A percentile compares a stretch with the other conserved stretches of the same genome.
phyloP scores from a whole-genome alignment of 352 stramenopile species.

The Thalassiosira livingstoniorum region DNA sequence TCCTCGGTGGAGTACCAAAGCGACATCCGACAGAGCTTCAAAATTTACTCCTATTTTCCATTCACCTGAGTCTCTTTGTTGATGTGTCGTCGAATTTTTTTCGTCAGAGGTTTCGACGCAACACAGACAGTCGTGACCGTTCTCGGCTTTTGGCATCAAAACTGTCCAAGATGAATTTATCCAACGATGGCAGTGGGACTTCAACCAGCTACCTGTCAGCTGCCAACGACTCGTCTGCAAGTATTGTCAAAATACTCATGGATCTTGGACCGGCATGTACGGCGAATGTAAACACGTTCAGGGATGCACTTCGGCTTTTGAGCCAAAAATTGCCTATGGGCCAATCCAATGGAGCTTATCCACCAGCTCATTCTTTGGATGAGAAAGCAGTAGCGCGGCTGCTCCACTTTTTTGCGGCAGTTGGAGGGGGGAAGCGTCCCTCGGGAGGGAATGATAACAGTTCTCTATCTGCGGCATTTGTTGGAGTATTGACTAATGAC shows the following conservation, averaged over 20 bases:
- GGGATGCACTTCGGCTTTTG: conserved; percentile 73
- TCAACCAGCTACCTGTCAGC: not conserved
- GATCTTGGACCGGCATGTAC: conserved; percentile 83
- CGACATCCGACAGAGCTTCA: too few species aligned
- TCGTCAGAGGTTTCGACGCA: too few species aligned
- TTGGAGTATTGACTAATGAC: conserved; percentile 70
- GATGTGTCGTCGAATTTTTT: too few species aligned
- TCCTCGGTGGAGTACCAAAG: too few species aligned
- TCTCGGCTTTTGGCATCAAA: not conserved
- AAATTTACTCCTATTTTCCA: too few species aligned
- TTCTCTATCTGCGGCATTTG: conserved; percentile 67
- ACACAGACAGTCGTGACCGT: not conserved
- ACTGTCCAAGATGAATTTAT: not conserved
- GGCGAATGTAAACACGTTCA: conserved; percentile 61
- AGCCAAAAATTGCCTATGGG: conserved; percentile 38
- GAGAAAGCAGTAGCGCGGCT: conserved; percentile 68
- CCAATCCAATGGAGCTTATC: not conserved
- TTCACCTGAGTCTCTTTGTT: too few species aligned
- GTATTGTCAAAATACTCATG: conserved; percentile 69
- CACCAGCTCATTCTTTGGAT: conserved; percentile 18
- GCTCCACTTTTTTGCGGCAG: conserved; percentile 78
- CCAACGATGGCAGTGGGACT: not conserved
- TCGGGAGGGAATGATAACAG: conserved; percentile 8
- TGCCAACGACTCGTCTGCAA: conserved; percentile 7
- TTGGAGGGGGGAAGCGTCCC: conserved; percentile 36